Base-by-base conservation (phyloP, 805 yeast species). In the Blastobotrys americana region DNA sequence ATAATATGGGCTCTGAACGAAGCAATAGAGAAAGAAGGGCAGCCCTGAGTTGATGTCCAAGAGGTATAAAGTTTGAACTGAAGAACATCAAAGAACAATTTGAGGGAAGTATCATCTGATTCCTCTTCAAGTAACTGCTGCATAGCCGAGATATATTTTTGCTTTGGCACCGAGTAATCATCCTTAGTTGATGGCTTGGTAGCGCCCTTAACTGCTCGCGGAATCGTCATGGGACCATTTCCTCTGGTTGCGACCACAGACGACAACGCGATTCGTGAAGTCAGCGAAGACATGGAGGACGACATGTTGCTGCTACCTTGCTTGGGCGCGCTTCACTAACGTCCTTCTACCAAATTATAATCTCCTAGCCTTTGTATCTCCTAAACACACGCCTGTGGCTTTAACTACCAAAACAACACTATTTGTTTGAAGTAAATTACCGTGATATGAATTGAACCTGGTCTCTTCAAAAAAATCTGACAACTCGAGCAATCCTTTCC, bases 1-100 rank as follows among this genome's bases (percentile, higher is more conserved):
- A 51, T 27, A 18, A 41, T 31, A 34, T 51, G 55, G n/a, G 52
- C 55, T 35, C 49, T 48, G 34, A 51, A 15, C 6, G 45, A 43
- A 5, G 45, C 21, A 13, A 23, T n/a, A 8, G 37, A 41, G 34
- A 19, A 25, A 35, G 20, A 8, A 25, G 31, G 13, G 31, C 31
- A 25, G 10, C 31, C 31, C 31, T 25, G 31, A 25, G 8, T 25
- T 25, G 31, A 25, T 8, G 31, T 25, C 31, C 31, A 25, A 8
- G 31, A 13, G 19, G 34, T 19, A 35, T 31, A 9, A 19, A 49
- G 45, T 15, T 44, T 40, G 33, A 41, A 44, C 5, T 43, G 34
- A 31, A 51, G 45, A 18, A 23, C 25, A 9, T 42, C 25, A 22
- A 47, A 47, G 17, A 51, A 40, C 16, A n/a, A 19, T 15, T 16